Evolutionary conservation across 2,329 filamentous ascomycete species (phyloP).

Genomic region (Hysterium pulicare): DNA sequence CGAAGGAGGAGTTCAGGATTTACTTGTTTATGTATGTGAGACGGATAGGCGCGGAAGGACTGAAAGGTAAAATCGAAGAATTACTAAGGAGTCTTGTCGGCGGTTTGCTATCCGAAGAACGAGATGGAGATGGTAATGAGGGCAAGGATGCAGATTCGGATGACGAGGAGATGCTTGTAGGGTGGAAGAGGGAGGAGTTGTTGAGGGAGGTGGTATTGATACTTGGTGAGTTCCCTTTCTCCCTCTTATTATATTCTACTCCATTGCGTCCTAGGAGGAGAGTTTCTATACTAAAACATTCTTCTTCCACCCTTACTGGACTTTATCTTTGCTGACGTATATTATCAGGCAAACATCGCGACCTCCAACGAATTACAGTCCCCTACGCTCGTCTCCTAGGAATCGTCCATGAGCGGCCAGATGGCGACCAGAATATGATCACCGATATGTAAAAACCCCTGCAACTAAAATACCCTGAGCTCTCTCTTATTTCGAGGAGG

Average conservation of each 20-base stretch:
- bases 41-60: slow-evolving; percentile 83
- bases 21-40: slow-evolving; percentile 99
- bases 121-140: slow-evolving; percentile 51
- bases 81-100: slow-evolving; percentile 78
- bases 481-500: no score
- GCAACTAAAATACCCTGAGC: no score
- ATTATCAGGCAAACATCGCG: slow-evolving; percentile 80
- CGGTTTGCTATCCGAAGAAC: slow-evolving; percentile 58
- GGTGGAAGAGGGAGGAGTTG: slow-evolving; percentile 84
- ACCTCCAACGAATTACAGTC: slow-evolving; percentile 89
- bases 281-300: no score
- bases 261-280: no score
- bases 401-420: slow-evolving; percentile 25
- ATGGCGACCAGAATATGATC: slow-evolving; percentile 35
- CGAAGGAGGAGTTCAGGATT: slow-evolving; percentile 87
- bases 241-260: no score
- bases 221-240: slow-evolving; percentile 72
- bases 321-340: background rate
- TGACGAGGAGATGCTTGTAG: slow-evolving; percentile 74
- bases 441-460: slow-evolving; percentile 28
- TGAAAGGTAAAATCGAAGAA: slow-evolving; percentile 88
- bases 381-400: slow-evolving; percentile 72
- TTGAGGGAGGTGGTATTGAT: slow-evolving; percentile 89
- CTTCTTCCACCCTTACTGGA: slow-evolving; percentile 4
- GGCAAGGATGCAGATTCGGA: slow-evolving; percentile 52